These are phyloP conservation scores for Candida sonorensis DNA, from an alignment of 805 yeast species.

Conservation along the genomic window DNA sequence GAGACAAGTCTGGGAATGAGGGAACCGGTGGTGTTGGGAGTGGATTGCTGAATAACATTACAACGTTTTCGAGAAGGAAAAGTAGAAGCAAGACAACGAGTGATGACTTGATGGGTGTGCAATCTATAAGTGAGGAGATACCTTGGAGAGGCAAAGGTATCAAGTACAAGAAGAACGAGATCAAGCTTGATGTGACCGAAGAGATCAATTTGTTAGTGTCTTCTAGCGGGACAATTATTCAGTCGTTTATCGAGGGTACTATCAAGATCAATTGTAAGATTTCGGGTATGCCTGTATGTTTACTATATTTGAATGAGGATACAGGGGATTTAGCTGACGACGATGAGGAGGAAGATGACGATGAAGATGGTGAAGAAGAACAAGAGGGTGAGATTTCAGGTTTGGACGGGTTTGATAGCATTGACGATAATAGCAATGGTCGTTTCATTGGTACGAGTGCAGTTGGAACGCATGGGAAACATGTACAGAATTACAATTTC, in stretches of 20 bases:
- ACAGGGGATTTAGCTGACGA: slow-evolving; percentile 28
- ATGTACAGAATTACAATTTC: slow-evolving; percentile 75
- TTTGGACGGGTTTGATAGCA: background rate
- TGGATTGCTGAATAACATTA: slow-evolving; percentile 8
- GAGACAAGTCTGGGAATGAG: no score
- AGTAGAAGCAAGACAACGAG: slow-evolving; percentile 5
- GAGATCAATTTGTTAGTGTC: slow-evolving; percentile 64
- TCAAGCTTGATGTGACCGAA: slow-evolving; percentile 70
- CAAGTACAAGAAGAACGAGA: slow-evolving; percentile 76
- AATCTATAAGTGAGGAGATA: slow-evolving; percentile 15
- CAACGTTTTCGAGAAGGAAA: slow-evolving; percentile 15
- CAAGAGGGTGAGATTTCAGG: background rate
- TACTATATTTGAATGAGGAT: slow-evolving; percentile 49
- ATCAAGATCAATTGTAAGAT: slow-evolving; percentile 65
- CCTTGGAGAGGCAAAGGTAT: slow-evolving; percentile 71
- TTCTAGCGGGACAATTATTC: slow-evolving; percentile 53
- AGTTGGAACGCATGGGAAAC: no score
- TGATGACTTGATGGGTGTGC: slow-evolving; percentile 5
- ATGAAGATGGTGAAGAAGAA: no score
- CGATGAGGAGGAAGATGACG: slow-evolving; percentile 1
- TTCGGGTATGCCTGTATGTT: slow-evolving; percentile 79
- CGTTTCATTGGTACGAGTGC: no score
- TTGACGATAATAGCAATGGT: background rate
- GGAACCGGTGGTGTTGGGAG: no score
- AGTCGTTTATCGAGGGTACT: slow-evolving; percentile 71